Evolutionary conservation across 2,329 filamentous ascomycete species (phyloP).

Genomic region (Ophioceras dolichostomum): DNA sequence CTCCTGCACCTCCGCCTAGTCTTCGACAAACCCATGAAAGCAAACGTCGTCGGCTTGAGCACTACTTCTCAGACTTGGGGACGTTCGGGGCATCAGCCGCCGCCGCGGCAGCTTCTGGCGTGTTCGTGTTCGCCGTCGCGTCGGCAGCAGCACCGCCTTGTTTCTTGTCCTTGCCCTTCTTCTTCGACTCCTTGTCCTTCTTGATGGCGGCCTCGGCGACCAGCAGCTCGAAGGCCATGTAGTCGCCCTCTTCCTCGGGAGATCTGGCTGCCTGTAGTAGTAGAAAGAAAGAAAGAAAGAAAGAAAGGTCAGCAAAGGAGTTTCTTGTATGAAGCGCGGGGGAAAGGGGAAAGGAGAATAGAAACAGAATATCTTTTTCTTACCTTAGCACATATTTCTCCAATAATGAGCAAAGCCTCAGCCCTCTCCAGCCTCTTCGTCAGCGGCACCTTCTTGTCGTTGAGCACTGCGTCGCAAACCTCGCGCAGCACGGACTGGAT

Average conservation of each 20-base stretch:
- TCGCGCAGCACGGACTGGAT: slow-evolving; percentile 93
- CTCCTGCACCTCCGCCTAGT: too few species aligned
- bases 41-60: too few species aligned
- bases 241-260: slow-evolving; percentile 94
- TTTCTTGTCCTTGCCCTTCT: slow-evolving; percentile 44
- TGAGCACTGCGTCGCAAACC: slow-evolving; percentile 81
- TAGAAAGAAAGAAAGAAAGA: slow-evolving; percentile 3
- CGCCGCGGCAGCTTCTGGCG: slow-evolving; percentile 13
- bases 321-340: background rate
- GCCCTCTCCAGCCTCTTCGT: slow-evolving; percentile 84
- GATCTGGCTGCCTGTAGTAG: slow-evolving; percentile 62
- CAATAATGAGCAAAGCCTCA: slow-evolving; percentile 77
- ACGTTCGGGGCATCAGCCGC: slow-evolving; percentile 26
- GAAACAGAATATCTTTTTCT: too few species aligned
- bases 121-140: slow-evolving; percentile 4
- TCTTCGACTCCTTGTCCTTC: slow-evolving; percentile 76
- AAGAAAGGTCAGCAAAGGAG: background rate
- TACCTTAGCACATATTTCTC: slow-evolving; percentile 83
- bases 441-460: slow-evolving; percentile 65
- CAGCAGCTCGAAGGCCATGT: slow-evolving; percentile 96
- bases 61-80: slow-evolving; percentile 11
- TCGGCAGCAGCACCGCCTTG: slow-evolving; percentile 8
- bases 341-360: background rate
- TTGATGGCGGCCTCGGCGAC: slow-evolving; percentile 94
- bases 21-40: too few species aligned